Evolutionary conservation across 495 filamentous ascomycete species (phyloP).

Genomic region (Lichina pygmaea): DNA sequence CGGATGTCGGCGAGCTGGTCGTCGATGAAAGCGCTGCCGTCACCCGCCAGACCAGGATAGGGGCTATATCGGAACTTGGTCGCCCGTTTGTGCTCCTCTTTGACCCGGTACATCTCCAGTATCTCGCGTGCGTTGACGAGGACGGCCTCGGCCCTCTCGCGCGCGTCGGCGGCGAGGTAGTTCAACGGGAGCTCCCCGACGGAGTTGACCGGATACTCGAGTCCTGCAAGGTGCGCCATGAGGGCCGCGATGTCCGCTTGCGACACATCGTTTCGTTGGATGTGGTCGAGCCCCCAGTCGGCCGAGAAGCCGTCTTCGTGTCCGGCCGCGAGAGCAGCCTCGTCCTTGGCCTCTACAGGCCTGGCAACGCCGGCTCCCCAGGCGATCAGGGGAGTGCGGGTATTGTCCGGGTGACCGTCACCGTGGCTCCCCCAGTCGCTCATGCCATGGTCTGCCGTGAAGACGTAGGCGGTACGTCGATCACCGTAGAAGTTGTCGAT

Average conservation of each 20-base stretch:
- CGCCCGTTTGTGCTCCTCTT: constrained; percentile 61
- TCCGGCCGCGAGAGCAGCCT: constrained; percentile 24
- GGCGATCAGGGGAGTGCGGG: constrained; percentile 70
- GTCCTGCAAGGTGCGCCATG: constrained; percentile 84
- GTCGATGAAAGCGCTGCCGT: constrained; percentile 30
- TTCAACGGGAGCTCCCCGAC: constrained; percentile 78
- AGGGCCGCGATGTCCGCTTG: constrained; percentile 91
- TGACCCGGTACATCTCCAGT: constrained; percentile 88
- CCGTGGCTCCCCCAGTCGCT: constrained; percentile 96
- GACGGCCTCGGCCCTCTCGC: constrained; percentile 62
- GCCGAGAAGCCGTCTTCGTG: constrained; percentile 82
- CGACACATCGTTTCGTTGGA: constrained; percentile 68
- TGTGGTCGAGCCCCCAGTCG: constrained; percentile 60
- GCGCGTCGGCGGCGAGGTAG: constrained; percentile 41
- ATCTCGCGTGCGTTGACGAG: constrained; percentile 73
- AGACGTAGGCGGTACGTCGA: constrained; percentile 77
- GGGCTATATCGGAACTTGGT: constrained; percentile 53
- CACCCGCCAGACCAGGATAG: constrained; percentile 13
- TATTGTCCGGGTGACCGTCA: constrained; percentile 95
- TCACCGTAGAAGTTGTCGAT: constrained; percentile 84
- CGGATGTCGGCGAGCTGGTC: constrained; percentile 40
- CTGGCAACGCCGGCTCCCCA: constrained; percentile 86
- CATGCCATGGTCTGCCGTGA: constrained; percentile 98
- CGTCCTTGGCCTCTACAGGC: constrained; percentile 22
- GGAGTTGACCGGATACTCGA: constrained; percentile 87